Evolutionary conservation across 108 stramenopile species (phyloP).

Genomic region (Aureococcus anophagefferens): DNA sequence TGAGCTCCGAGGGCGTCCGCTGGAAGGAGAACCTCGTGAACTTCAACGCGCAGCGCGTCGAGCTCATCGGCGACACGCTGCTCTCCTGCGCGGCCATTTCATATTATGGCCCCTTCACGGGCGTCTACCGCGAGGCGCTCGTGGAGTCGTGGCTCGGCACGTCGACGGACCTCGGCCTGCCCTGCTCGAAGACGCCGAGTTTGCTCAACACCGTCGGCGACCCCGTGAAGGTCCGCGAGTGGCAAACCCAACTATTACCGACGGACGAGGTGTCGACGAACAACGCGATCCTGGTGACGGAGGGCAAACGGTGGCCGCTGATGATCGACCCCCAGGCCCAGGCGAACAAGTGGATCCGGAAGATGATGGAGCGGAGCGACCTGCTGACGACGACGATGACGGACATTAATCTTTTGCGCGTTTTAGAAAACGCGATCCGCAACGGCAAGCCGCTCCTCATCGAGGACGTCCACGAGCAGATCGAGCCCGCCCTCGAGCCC

Average conservation of each 20-base stretch:
- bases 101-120: slow-evolving; percentile 57
- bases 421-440: slow-evolving; percentile 46
- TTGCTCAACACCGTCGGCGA: slow-evolving; percentile 40
- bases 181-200: slow-evolving; percentile 24
- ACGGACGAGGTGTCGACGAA: slow-evolving; percentile 49
- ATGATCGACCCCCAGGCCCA: slow-evolving; percentile 63
- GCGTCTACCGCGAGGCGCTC: slow-evolving; percentile 37
- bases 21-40: slow-evolving; percentile 36
- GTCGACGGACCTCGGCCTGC: slow-evolving; percentile 20
- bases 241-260: slow-evolving; percentile 48
- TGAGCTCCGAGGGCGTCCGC: slow-evolving; percentile 46
- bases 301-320: slow-evolving; percentile 50
- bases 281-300: slow-evolving; percentile 45
- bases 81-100: slow-evolving; percentile 41
- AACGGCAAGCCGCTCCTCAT: slow-evolving; percentile 48
- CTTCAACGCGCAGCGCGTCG: slow-evolving; percentile 25
- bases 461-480: slow-evolving; percentile 47
- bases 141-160: slow-evolving; percentile 29
- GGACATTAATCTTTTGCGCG: slow-evolving; percentile 38
- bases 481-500: slow-evolving; percentile 54
- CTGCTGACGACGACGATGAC: slow-evolving; percentile 42
- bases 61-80: slow-evolving; percentile 49
- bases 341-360: slow-evolving; percentile 55
- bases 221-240: slow-evolving; percentile 45
- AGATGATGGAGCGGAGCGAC: slow-evolving; percentile 30